Base-by-base conservation (phyloP, 805 yeast genomes). In the Maudiozyma saulgeensis region DNA sequence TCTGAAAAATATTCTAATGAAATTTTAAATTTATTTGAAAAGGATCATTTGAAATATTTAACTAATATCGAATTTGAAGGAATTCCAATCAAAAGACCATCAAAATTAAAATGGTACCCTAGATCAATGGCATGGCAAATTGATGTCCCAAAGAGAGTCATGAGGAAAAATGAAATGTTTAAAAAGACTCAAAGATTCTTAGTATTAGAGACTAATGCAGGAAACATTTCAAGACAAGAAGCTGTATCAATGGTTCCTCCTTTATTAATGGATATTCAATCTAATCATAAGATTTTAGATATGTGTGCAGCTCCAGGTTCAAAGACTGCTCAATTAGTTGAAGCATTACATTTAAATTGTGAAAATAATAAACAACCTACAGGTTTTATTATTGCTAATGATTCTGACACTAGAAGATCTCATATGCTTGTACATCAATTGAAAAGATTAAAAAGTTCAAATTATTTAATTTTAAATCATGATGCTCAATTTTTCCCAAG, bases 241-340 rank as follows among this genome's bases (percentile, higher is more conserved):
- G 96, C 98, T 1, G 99, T 93, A 1, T 90, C 97, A 1, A 93
- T 93, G 99, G 88, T 93, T 56, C 99, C 99, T 32, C 99, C 99
- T 5, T 75, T 93, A 56, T 79, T 93, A 42, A 72, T 93, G 64
- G 96, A 90, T 57, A 88, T 93, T 45, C 69, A 88, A 70, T 91
- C 98, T n/a, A 86, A 89, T 59, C 98, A 93, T 66, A 73, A 77
- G 48, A 98, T 93, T 26, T 72, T 93, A 57, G 99, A 93, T 64
- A 87, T 93, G 88, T 93, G 99, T 74, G 99, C 99, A 28, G 97
- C 98, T 7, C 99, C 99, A 26, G 99, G 99, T 34, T 89, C 97
- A 37, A 93, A 93, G 67, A 93, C 99, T 44, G 96, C 96, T 9
- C 99, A 93, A 70, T 73, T 93, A 57, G 82, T 93, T 39, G 99